Evolutionary conservation across 306 rosid genomes (phyloP).

Genomic region (Quercus gilva): DNA sequence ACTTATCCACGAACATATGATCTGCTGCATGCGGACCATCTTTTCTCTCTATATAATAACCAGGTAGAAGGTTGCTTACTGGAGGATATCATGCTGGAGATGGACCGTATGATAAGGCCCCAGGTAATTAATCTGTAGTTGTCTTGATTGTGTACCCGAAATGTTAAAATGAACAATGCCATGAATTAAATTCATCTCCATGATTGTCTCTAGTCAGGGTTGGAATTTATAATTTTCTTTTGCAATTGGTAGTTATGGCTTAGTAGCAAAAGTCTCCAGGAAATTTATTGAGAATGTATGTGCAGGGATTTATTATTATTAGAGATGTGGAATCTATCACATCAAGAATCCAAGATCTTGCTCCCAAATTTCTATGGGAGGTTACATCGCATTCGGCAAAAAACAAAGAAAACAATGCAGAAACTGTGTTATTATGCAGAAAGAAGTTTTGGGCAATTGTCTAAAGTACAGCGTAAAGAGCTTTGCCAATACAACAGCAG

Average conservation of each 20-base stretch:
- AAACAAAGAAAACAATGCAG: slow-evolving; percentile 63
- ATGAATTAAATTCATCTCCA: slow-evolving; percentile 1
- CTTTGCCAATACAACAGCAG: neutral
- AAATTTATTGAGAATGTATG: slow-evolving; percentile 7
- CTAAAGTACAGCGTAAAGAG: slow-evolving; percentile 17
- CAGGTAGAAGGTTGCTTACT: slow-evolving; percentile 55
- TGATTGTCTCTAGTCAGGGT: neutral
- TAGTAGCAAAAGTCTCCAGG: neutral
- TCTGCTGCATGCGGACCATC: slow-evolving; percentile 74
- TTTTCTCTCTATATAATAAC: slow-evolving; percentile 68
- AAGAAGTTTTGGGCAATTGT: slow-evolving; percentile 89
- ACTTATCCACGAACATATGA: slow-evolving; percentile 90
- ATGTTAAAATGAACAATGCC: slow-evolving; percentile 4
- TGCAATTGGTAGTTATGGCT: neutral
- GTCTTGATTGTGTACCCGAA: neutral
- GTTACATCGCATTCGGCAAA: slow-evolving; percentile 56
- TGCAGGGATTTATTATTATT: slow-evolving; percentile 79
- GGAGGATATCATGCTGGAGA: slow-evolving; percentile 91
- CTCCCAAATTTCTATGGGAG: slow-evolving; percentile 77
- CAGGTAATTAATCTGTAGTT: slow-evolving; percentile 46
- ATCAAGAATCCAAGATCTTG: slow-evolving; percentile 60
- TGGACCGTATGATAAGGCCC: slow-evolving; percentile 84
- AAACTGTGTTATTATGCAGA: slow-evolving; percentile 70
- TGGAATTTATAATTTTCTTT: neutral
- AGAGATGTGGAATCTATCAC: slow-evolving; percentile 60